Base-by-base conservation (phyloP, 148 eudicot species). In the Persicaria tinctoria region DNA sequence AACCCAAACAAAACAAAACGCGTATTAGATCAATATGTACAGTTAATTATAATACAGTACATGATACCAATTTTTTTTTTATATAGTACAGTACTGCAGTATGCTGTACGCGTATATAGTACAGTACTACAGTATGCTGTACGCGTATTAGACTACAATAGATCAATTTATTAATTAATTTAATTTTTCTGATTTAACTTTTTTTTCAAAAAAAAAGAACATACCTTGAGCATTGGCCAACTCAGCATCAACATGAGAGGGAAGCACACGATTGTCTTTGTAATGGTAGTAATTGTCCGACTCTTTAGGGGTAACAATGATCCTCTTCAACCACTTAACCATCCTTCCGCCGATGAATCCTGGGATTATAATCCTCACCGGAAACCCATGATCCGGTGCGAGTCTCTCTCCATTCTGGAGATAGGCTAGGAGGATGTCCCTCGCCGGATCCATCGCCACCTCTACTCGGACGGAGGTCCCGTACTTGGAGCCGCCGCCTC, bases 401-500 rank as follows among this genome's bases (percentile, higher is more conserved):
- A 91, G 74, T 0, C 17, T 53, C 49, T 91, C 90, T 0, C 98
- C 98, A 72, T 94, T 94, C 45, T 94, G 98, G 96, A 90, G 88
- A 80, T 88, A 94, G 0, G 98, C 97, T 5, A 94, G 44, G 1
- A 94, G 81, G 45, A 94, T 90, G 62, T 94, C 97, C 41, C 96
- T 79, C 0, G 92, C 84, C 3, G 90, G 87, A 63, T 94, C 97
- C 90, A 91, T 84, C 0, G 98, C 96, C 0, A 80, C n/a, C 54
- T 88, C 97, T 78, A 80, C 90, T 47, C 66, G 77, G 0, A 94
- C 27, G 46, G 93, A 88, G 3, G 97, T 91, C 0, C 91, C 98
- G 20, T 91, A 94, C 45, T 91, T 94, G 46, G 96, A 91, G 14
- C 98, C 98, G 1, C 96, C 95, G 5, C 97, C 98, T 3, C 97